Evolutionary conservation across 1,284 basidiomycete genomes (phyloP).

Genomic region (Trichosporon sp.): DNA sequence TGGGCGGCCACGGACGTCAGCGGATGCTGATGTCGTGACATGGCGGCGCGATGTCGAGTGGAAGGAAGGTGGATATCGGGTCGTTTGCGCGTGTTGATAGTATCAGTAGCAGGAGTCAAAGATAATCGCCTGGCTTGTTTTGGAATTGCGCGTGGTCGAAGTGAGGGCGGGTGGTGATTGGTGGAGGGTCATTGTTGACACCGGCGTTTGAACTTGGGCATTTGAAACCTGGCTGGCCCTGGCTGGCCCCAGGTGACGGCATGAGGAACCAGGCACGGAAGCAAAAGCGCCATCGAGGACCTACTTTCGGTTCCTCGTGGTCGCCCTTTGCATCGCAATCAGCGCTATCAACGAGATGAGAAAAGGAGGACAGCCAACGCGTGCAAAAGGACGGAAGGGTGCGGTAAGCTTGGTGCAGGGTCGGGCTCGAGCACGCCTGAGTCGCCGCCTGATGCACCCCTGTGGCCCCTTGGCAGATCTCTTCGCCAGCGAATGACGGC

Average conservation of each 20-base stretch:
- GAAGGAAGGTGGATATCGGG: background rate
- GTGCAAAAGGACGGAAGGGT: background rate
- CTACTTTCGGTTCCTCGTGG: too few relatives aligned
- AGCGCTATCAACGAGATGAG: background rate
- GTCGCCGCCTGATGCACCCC: background rate
- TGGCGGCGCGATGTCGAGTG: background rate
- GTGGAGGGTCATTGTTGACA: background rate
- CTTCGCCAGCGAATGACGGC: too few relatives aligned
- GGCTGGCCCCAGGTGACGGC: background rate
- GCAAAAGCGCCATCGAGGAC: background rate
- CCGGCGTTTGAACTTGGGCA: slow-evolving; percentile 13
- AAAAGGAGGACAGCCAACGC: background rate
- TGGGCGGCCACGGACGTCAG: background rate
- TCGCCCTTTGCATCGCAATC: background rate
- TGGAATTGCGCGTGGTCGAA: background rate
- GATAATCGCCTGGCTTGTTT: background rate
- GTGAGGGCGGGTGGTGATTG: background rate
- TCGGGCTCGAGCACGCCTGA: background rate
- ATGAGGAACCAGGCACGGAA: slow-evolving; percentile 4
- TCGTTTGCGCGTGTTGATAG: background rate
- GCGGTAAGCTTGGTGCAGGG: background rate
- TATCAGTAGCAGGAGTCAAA: background rate
- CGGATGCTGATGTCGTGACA: slow-evolving; percentile 10
- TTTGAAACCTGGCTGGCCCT: slow-evolving; percentile 12
- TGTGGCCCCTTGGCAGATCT: background rate